Percentiles rank a stretch among this genome's conserved stretches.
phyloP scores from a whole-genome alignment of 169 alveolate species.

The Eimeria tenella region DNA sequence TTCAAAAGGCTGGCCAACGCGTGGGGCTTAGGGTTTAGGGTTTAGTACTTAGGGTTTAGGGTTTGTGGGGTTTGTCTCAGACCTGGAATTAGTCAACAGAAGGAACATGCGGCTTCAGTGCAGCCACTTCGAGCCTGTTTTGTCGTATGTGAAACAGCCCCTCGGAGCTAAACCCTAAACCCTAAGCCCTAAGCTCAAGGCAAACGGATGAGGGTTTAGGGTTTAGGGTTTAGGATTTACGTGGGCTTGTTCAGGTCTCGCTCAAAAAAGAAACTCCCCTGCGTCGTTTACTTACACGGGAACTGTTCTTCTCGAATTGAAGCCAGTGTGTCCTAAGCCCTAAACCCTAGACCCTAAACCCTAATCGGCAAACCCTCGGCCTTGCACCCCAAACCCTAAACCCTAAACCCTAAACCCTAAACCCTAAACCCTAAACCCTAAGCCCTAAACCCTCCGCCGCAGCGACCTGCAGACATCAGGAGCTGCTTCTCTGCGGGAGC shows the following conservation, averaged over 20 bases:
- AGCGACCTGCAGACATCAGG: background rate
- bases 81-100: conserved; percentile 87
- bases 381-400: background rate
- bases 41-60: too few species aligned
- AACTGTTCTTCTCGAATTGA: conserved; percentile 94
- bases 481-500: background rate
- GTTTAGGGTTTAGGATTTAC: conserved; percentile 20
- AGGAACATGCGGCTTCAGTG: conserved; percentile 89
- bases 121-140: conserved; percentile 94
- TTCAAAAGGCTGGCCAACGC: too few species aligned
- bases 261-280: conserved; percentile 88
- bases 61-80: conserved; percentile 78
- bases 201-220: background rate
- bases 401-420: background rate
- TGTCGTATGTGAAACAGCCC: conserved; percentile 67
- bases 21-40: too few species aligned
- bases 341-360: background rate
- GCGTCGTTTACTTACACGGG: conserved; percentile 95
- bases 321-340: conserved; percentile 79
- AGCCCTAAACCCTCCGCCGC: background rate
- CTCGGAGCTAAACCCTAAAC: conserved; percentile 40
- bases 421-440: background rate
- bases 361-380: background rate
- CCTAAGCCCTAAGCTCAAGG: background rate
- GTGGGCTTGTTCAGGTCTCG: conserved; percentile 77